Conservation (phyloP, 2,329 filamentous ascomycete species). For the Colletotrichum nymphaeae region DNA sequence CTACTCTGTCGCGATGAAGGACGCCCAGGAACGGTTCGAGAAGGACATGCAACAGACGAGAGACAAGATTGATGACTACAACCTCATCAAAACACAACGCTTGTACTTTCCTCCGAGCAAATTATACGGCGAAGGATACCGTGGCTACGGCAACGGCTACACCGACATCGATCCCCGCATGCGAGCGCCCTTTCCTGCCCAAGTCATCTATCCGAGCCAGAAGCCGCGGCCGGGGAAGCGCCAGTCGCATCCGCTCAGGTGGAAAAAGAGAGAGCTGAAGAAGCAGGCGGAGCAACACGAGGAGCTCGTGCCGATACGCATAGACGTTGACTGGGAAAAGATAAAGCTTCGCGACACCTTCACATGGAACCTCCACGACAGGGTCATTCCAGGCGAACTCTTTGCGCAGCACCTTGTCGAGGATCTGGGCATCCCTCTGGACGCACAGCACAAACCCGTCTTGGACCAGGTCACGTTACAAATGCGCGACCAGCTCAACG, state of each 20-base stretch:
- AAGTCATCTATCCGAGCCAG: slow-evolving; percentile 80
- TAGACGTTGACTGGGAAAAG: slow-evolving; percentile 97
- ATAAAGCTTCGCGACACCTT: slow-evolving; percentile 96
- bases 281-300: slow-evolving; percentile 91
- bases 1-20: slow-evolving; percentile 63
- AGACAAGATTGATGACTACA: slow-evolving; percentile 77
- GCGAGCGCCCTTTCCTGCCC: slow-evolving; percentile 32
- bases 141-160: slow-evolving; percentile 87
- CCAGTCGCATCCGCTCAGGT: slow-evolving; percentile 77
- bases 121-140: slow-evolving; percentile 81
- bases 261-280: slow-evolving; percentile 82
- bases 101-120: slow-evolving; percentile 66
- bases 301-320: slow-evolving; percentile 87
- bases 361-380: slow-evolving; percentile 97
- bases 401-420: slow-evolving; percentile 93
- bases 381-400: slow-evolving; percentile 80
- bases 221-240: slow-evolving; percentile 82
- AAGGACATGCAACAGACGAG: slow-evolving; percentile 72
- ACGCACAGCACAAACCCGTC: slow-evolving; percentile 72
- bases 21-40: slow-evolving; percentile 64
- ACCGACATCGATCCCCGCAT: slow-evolving; percentile 67
- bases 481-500: slow-evolving; percentile 89
- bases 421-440: slow-evolving; percentile 78
- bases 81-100: slow-evolving; percentile 65
- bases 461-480: slow-evolving; percentile 72